Conservation (phyloP, 257 asterid species). For the Primulina huaijiensis region DNA sequence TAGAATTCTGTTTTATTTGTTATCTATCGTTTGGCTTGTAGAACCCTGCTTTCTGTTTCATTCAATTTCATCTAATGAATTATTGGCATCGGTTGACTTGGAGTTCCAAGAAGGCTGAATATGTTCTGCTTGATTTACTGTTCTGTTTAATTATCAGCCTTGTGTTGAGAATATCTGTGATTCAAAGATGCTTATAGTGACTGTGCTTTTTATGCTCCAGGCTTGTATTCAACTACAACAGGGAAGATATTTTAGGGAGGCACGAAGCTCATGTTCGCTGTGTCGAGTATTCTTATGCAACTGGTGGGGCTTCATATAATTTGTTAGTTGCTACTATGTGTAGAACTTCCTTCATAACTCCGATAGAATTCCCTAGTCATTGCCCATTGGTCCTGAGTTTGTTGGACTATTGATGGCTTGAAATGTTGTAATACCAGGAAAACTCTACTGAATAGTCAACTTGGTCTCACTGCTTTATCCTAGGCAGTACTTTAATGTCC, state of each 20-base stretch:
- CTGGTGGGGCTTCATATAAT: slow-evolving; percentile 46
- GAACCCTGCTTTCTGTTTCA: neutral
- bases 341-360: neutral
- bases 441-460: neutral
- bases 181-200: neutral
- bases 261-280: slow-evolving; percentile 86
- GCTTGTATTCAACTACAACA: slow-evolving; percentile 52
- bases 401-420: neutral
- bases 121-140: neutral
- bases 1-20: no score
- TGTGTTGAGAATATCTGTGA: neutral
- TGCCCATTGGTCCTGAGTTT: no score
- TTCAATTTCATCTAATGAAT: neutral
- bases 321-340: neutral
- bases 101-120: neutral
- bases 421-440: neutral
- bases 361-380: neutral
- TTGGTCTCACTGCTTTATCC: neutral
- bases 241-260: slow-evolving; percentile 69
- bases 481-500: neutral
- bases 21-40: neutral
- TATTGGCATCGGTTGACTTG: neutral
- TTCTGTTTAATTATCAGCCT: neutral
- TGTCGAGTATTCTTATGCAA: slow-evolving; percentile 72
- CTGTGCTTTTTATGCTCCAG: slow-evolving; percentile 25